These are phyloP conservation scores for Stagonosporopsis cucurbitacearum DNA, from an alignment of 2,329 filamentous ascomycete genomes.

Conservation along the genomic window DNA sequence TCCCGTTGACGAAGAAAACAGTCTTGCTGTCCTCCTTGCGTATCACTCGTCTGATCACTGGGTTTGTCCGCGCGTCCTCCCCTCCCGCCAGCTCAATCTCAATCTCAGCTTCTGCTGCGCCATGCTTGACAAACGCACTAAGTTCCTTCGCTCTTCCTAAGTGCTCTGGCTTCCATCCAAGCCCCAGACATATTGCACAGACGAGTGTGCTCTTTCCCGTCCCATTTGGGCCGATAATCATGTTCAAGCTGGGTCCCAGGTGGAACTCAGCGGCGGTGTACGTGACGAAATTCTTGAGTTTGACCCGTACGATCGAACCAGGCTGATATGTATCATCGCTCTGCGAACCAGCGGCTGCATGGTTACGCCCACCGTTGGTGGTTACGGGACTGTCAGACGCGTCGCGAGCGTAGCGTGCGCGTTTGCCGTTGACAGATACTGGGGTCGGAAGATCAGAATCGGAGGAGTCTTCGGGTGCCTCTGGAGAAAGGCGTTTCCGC, in stretches of 20 bases:
- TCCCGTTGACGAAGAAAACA: conserved; percentile 78
- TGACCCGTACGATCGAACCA: conserved; percentile 88
- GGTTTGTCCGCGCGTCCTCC: conserved; percentile 65
- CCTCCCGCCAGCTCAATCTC: conserved; percentile 86
- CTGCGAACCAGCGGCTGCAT: conserved; percentile 14
- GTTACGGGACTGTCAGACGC: conserved; percentile 31
- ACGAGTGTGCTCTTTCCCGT: conserved; percentile 98
- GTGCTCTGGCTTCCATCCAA: conserved; percentile 74
- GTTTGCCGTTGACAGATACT: conserved; percentile 38
- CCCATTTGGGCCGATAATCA: conserved; percentile 99
- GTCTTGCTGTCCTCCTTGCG: conserved; percentile 81
- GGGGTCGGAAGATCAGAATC: conserved; percentile 28
- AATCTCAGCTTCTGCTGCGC: conserved; percentile 75
- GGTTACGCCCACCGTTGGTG: conserved; percentile 11
- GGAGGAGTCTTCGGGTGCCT: conserved; percentile 28
- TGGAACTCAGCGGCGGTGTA: conserved; percentile 92
- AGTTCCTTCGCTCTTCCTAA: conserved; percentile 85
- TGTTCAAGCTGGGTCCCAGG: conserved; percentile 91
- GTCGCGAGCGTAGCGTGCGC: conserved; percentile 39
- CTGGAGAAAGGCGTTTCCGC: conserved; percentile 33
- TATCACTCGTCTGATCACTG: conserved; percentile 77
- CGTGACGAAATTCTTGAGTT: conserved; percentile 88
- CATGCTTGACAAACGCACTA: conserved; percentile 93
- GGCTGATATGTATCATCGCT: conserved; percentile 56
- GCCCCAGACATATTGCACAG: conserved; percentile 91